phyloP scores from a whole-genome alignment of 495 filamentous ascomycete species.

The Tuber umbilicatum region DNA sequence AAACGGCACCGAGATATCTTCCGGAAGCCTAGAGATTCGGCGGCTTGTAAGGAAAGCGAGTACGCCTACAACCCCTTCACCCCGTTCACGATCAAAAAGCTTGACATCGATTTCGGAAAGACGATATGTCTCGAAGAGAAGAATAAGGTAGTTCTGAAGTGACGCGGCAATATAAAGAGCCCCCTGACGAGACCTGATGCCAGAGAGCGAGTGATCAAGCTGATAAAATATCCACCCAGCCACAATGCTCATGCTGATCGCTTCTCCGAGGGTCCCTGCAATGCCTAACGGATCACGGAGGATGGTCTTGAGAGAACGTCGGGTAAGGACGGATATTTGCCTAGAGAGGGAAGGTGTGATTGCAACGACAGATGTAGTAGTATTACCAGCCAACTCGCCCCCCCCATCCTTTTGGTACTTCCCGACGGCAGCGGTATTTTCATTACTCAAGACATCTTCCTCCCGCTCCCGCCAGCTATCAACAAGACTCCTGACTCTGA shows the following conservation, averaged over 20 bases:
- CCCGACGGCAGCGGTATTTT: conserved; percentile 5
- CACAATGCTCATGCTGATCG: conserved; percentile 59
- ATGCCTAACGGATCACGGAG: conserved; percentile 67
- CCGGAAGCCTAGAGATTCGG: conserved; percentile 57
- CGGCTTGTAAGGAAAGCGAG: conserved; percentile 60
- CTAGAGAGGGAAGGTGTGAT: conserved; percentile 48
- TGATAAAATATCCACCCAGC: conserved; percentile 64
- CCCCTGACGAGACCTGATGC: conserved; percentile 60
- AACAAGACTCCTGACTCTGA: conserved; percentile 53
- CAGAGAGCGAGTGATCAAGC: conserved; percentile 54
- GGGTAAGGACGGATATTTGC: conserved; percentile 58
- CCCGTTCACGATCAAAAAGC: conserved; percentile 64
- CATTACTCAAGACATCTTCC: conserved; percentile 13
- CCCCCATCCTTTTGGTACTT: conserved; percentile 8
- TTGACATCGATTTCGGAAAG: conserved; percentile 60
- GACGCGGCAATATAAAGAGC: conserved; percentile 60
- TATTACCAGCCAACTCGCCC: neutral
- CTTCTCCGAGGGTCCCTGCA: conserved; percentile 58
- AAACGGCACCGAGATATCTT: conserved; percentile 64
- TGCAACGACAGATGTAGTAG: neutral
- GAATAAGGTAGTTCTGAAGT: conserved; percentile 65
- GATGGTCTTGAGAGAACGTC: conserved; percentile 59
- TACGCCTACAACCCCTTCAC: conserved; percentile 63
- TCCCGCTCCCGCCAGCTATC: conserved; percentile 49
- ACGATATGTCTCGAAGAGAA: conserved; percentile 66